Evolutionary conservation across 1,284 basidiomycete genomes (phyloP), one percentile per base, ranked within the genome.

Genomic region (Marasmius tenuissimus): DNA sequence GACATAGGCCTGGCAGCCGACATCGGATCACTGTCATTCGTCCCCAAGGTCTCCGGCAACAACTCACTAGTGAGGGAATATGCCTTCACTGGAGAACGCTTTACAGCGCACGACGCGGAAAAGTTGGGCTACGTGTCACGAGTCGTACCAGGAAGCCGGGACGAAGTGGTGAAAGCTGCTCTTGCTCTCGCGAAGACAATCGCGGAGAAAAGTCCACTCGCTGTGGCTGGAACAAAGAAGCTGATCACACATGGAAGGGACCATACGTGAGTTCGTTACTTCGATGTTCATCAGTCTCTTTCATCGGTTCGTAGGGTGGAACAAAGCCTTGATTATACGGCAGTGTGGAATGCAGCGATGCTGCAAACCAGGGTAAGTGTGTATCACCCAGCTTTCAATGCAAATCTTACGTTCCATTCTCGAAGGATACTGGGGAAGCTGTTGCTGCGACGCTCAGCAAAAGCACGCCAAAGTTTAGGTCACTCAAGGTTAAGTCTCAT

Each of bases 1-100:
- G 93, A 96, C 69, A 85, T 95, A 8, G 95, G 93, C 0, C 80
- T 97, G 0, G 94, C 95, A 2, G 92, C 96, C 1, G 96, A 97
- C 72, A 90, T 97, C 54, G 96, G 96, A 2, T 91, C 93, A 0
- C 83, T 98, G 14, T 93, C 96, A 38, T 87, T 91, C 45, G 80
- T 97, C 35, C 93, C 93, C 0, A 94, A 94, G 71, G 82, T 93
- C 50, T 85, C 87, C 0, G 93, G 88, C 0, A 96, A 95, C 75
- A 84, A 87, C 39, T 93, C 91, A 7, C 79, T 92, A n/a, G 79
- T 88, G 0, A 80, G 87, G 57, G 96, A 98, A 74, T 80, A 97
- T 9, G 90, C 92, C 0, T 87, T 92, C 69, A 94, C 93, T 0
- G 90, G 86, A 0, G 81, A 93, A 6, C 75, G 79, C 37, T 98